Percentiles rank a stretch among this genome's conserved stretches.
Evolutionary conservation across 495 filamentous ascomycete species (phyloP).

Genomic region (Evernia prunastri): DNA sequence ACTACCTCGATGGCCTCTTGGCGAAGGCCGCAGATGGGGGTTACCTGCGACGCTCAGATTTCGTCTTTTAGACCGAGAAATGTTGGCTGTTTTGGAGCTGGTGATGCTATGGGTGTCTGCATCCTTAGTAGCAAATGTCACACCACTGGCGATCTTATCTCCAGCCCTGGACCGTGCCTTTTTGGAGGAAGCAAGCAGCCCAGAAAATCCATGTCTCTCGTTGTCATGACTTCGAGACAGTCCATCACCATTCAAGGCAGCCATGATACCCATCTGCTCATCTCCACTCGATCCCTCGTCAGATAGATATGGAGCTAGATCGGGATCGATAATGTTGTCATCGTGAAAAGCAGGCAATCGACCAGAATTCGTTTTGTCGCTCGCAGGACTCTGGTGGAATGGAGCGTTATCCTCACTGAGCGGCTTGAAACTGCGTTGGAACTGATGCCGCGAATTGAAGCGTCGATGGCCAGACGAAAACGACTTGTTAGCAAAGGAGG

Average conservation of each 20-base stretch:
- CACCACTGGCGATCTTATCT: constrained; percentile 59
- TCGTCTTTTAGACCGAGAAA: constrained; percentile 53
- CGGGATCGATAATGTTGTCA: constrained; percentile 97
- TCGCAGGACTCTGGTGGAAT: constrained; percentile 67
- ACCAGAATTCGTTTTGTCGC: constrained; percentile 57
- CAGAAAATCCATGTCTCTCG: constrained; percentile 47
- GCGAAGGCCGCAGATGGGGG: constrained; percentile 60
- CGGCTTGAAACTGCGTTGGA: constrained; percentile 50
- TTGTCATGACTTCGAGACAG: constrained; percentile 47
- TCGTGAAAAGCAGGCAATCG: constrained; percentile 86
- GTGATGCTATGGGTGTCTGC: constrained; percentile 51
- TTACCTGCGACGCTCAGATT: constrained; percentile 75
- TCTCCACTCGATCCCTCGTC: constrained; percentile 90
- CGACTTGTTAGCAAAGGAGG: constrained; percentile 58
- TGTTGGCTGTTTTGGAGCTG: constrained; percentile 51
- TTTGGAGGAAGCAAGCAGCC: constrained; percentile 57
- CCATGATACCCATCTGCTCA: constrained; percentile 81
- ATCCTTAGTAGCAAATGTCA: constrained; percentile 57
- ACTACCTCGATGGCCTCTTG: constrained; percentile 47
- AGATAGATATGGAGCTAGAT: constrained; percentile 89
- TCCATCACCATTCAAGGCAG: constrained; percentile 54
- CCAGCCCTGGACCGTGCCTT: constrained; percentile 66
- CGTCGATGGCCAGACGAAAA: constrained; percentile 71
- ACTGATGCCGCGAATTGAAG: constrained; percentile 70
- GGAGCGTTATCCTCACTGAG: constrained; percentile 75